Percentiles rank a stretch among this genome's conserved stretches.
Evolutionary conservation across 1,284 basidiomycete genomes (phyloP).

Genomic region (Moesziomyces parantarcticus): DNA sequence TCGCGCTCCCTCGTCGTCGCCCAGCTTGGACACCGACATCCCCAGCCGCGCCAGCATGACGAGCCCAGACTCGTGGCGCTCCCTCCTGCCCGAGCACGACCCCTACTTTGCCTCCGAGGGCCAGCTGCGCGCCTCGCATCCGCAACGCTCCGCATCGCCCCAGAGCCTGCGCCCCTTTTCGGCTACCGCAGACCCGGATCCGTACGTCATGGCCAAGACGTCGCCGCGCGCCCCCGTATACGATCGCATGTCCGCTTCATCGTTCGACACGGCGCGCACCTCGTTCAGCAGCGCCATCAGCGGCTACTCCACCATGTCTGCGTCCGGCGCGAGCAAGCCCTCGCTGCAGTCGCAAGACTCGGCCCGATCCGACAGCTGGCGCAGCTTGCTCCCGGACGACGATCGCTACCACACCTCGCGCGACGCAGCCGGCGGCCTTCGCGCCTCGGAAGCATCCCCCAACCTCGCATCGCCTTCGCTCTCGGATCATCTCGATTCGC

Average conservation of each 20-base stretch:
- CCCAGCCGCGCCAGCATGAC: constrained; percentile 24
- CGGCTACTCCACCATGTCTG: constrained; percentile 43
- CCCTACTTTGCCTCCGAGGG: constrained; percentile 51
- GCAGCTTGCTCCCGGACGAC: constrained; percentile 41
- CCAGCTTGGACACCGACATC: constrained; percentile 13
- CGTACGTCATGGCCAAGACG: constrained; percentile 27
- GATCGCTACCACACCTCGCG: constrained; percentile 40
- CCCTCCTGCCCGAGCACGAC: constrained; percentile 53
- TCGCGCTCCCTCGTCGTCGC: background rate
- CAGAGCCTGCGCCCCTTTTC: constrained; percentile 17
- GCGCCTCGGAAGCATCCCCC: constrained; percentile 10
- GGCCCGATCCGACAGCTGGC: constrained; percentile 39
- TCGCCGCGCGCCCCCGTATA: constrained; percentile 11
- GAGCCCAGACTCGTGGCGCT: constrained; percentile 57
- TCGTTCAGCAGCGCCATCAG: constrained; percentile 49
- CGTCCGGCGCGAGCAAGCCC: constrained; percentile 17
- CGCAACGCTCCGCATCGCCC: constrained; percentile 19
- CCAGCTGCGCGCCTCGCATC: constrained; percentile 14
- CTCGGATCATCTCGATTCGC: constrained; percentile 36
- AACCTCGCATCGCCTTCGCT: constrained; percentile 28
- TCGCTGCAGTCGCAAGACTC: constrained; percentile 12
- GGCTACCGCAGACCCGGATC: constrained; percentile 18
- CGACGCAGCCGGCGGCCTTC: background rate
- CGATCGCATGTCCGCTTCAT: constrained; percentile 29
- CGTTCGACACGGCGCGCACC: constrained; percentile 29